A percentile compares a stretch with the other conserved stretches of the same genome.
These are phyloP conservation scores for Alternaria sp. DNA, from an alignment of 2,329 filamentous ascomycete species.

Conservation along the genomic window DNA sequence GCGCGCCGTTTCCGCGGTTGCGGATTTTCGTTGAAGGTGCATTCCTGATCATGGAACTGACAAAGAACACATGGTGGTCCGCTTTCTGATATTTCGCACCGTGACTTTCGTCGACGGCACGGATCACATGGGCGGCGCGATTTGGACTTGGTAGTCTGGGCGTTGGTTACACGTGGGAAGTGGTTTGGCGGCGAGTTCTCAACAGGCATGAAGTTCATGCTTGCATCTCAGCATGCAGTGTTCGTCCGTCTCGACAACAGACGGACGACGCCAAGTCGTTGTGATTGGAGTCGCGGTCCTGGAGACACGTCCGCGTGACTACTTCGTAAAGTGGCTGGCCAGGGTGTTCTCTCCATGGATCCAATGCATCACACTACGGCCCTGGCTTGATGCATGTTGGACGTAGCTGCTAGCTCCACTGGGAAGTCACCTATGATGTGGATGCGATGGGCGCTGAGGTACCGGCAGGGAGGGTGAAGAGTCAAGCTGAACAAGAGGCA, in stretches of 20 bases:
- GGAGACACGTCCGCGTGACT: neutral
- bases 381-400: neutral
- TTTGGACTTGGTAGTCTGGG: conserved; percentile 22
- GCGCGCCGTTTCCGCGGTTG: conserved; percentile 74
- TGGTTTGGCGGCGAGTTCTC: conserved; percentile 25
- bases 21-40: conserved; percentile 73
- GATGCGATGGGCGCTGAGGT: neutral
- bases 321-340: neutral
- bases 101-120: conserved; percentile 70
- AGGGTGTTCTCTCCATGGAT: neutral
- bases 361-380: neutral
- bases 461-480: neutral
- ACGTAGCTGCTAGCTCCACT: neutral
- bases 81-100: conserved; percentile 74
- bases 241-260: neutral
- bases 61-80: conserved; percentile 72
- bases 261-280: neutral
- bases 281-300: neutral
- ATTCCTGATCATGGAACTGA: conserved; percentile 71
- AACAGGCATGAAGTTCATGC: conserved; percentile 28
- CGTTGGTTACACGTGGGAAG: conserved; percentile 12
- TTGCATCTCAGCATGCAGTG: neutral
- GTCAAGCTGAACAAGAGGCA: conserved; percentile 7
- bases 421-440: neutral
- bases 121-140: conserved; percentile 68